A percentile compares a stretch with the other conserved stretches of the same genome.
These are phyloP conservation scores for Rhodomyrtus tomentosa DNA, from an alignment of 345 rosid genomes.

Conservation along the genomic window DNA sequence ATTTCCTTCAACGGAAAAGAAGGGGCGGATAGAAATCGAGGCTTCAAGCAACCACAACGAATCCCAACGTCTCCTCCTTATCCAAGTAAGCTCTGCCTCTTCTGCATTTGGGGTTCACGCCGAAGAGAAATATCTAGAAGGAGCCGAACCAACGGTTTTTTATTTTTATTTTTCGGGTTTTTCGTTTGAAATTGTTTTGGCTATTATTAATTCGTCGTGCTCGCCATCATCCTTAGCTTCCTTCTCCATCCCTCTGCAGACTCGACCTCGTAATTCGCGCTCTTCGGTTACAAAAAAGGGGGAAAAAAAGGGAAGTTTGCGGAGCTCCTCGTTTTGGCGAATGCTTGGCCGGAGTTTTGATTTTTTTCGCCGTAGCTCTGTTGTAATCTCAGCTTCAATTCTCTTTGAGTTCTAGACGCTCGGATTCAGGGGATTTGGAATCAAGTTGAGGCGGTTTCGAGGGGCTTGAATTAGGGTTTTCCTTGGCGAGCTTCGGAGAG, in stretches of 20 bases:
- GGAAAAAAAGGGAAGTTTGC: neutral
- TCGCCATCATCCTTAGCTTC: neutral
- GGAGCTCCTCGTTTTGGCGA: slow-evolving; percentile 1
- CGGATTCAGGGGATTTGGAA: neutral
- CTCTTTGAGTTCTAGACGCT: neutral
- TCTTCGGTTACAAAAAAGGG: neutral
- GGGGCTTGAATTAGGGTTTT: neutral
- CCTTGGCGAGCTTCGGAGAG: neutral
- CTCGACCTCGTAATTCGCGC: slow-evolving; percentile 9
- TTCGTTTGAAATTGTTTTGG: neutral
- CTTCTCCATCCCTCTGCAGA: neutral
- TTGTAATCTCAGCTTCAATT: neutral
- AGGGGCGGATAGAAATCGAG: neutral
- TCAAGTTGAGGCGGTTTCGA: neutral
- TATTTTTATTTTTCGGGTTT: neutral
- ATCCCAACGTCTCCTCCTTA: neutral
- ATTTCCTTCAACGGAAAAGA: neutral
- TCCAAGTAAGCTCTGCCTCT: neutral
- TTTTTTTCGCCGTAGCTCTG: neutral
- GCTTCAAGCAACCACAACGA: neutral
- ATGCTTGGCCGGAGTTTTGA: neutral
- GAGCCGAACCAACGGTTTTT: neutral
- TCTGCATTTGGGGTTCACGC: neutral
- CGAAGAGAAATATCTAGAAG: neutral
- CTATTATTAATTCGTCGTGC: neutral